Evolutionary conservation across 495 filamentous ascomycete species (phyloP).

Genomic region (Aspergillus nidulans): DNA sequence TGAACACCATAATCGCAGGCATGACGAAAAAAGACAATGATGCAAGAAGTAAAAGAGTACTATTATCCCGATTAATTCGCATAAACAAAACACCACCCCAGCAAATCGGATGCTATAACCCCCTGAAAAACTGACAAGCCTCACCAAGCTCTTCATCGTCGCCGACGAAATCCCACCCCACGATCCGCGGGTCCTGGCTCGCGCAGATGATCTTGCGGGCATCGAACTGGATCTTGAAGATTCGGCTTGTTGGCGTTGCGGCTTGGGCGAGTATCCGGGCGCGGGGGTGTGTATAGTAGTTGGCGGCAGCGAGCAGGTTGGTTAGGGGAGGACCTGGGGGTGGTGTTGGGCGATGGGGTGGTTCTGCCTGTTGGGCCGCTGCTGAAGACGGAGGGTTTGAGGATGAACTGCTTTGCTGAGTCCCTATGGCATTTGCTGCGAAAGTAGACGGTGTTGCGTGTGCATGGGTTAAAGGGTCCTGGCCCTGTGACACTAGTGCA

Average conservation of each 20-base stretch:
- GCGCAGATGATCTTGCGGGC: slow-evolving; percentile 91
- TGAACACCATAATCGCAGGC: no score
- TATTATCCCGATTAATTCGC: neutral
- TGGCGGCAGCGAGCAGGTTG: neutral
- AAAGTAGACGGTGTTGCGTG: neutral
- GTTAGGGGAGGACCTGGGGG: neutral
- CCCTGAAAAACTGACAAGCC: slow-evolving; percentile 69
- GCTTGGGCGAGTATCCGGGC: slow-evolving; percentile 2
- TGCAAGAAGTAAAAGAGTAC: neutral
- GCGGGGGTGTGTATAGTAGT: slow-evolving; percentile 17
- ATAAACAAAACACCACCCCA: neutral
- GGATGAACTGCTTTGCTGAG: slow-evolving; percentile 1
- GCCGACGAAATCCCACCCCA: slow-evolving; percentile 97
- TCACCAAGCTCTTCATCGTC: slow-evolving; percentile 80
- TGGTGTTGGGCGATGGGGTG: slow-evolving; percentile 11
- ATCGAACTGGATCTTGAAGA: slow-evolving; percentile 99
- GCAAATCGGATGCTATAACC: slow-evolving; percentile 19
- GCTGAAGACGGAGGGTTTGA: neutral
- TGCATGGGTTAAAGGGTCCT: neutral
- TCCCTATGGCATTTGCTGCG: neutral
- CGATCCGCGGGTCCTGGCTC: slow-evolving; percentile 82
- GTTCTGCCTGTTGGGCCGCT: slow-evolving; percentile 1
- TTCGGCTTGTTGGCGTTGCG: slow-evolving; percentile 49
- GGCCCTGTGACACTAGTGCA: neutral
- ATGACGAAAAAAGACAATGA: no score